Evolutionary conservation across 2,329 filamentous ascomycete species (phyloP), one percentile per base, ranked within the genome.

Genomic region (Colletotrichum sp.): DNA sequence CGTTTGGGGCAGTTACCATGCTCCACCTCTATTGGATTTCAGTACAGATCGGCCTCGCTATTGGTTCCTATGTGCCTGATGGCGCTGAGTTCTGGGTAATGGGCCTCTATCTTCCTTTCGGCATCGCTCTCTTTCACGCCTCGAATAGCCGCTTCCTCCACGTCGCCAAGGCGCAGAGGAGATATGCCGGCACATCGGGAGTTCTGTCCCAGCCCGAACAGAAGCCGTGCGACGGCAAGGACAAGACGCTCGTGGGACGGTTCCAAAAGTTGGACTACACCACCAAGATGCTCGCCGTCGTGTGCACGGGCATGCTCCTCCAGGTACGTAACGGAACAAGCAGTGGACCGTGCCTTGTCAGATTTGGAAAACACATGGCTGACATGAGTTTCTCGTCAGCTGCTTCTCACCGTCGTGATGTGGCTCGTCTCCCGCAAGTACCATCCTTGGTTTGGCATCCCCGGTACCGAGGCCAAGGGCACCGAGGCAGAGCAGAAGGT

Each of bases 381-480:
- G 74, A 80, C 70, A 55, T 67, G 59, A 68, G 52, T 24, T 79
- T 65, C 67, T 62, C 8, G 6, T 18, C 78, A 94, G 92, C 82
- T 94, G 5, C 79, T 91, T 70, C 85, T 93, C 13, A 90, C 92
- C 0, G 77, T 92, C 44, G 81, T 92, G 68, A 89, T 93, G 82
- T 95, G 89, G 82, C 85, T 92, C 78, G 86, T 92, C 39, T 94
- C 93, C 2, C 89, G 89, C 68, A 93, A 93, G 77, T 95, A 93
- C 79, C 93, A 94, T 80, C 81, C 84, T 15, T 88, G 88, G 7
- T 93, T 92, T 63, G 90, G 91, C 74, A 88, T 92, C 30, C 89
- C 91, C 5, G 90, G 91, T 71, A 92, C 92, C 34, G 93, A 93
- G 78, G 89, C 93, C 71, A 82, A 83, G 18, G 90, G 90, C 49